Percentiles rank a stretch among this genome's conserved stretches.
phyloP scores from a whole-genome alignment of 345 rosid species.

The Salix purpurea region DNA sequence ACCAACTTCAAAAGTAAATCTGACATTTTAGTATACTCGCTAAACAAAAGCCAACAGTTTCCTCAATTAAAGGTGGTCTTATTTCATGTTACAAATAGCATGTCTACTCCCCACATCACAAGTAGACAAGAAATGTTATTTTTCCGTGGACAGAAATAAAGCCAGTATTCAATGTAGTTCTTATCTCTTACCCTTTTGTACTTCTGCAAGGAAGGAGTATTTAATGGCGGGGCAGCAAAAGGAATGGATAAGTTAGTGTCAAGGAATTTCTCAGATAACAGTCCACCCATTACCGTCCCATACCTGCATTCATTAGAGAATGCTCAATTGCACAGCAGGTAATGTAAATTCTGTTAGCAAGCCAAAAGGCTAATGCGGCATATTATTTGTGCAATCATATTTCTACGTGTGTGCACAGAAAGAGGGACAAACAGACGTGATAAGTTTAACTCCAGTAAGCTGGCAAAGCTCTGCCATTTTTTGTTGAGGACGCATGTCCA shows the following conservation, averaged over 20 bases:
- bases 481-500: constrained; percentile 95
- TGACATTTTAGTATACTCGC: no score
- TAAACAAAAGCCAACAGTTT: no score
- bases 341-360: background rate
- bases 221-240: constrained; percentile 74
- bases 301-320: constrained; percentile 45
- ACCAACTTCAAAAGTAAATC: no score
- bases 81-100: background rate
- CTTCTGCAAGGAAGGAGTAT: constrained; percentile 87
- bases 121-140: no score
- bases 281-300: constrained; percentile 96
- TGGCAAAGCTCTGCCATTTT: constrained; percentile 93
- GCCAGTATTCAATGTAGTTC: background rate
- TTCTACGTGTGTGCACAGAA: background rate
- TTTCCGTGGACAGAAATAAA: background rate
- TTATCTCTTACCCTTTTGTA: constrained; percentile 66
- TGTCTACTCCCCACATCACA: no score
- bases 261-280: constrained; percentile 84
- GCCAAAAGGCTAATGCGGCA: no score
- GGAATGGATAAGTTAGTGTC: constrained; percentile 83
- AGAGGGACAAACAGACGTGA: constrained; percentile 58
- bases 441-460: constrained; percentile 86
- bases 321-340: background rate
- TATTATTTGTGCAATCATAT: background rate
- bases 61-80: no score